Evolutionary conservation across 352 stramenopile genomes (phyloP), one percentile per base, ranked within the genome.

Genomic region (Thalassiosira hispida): DNA sequence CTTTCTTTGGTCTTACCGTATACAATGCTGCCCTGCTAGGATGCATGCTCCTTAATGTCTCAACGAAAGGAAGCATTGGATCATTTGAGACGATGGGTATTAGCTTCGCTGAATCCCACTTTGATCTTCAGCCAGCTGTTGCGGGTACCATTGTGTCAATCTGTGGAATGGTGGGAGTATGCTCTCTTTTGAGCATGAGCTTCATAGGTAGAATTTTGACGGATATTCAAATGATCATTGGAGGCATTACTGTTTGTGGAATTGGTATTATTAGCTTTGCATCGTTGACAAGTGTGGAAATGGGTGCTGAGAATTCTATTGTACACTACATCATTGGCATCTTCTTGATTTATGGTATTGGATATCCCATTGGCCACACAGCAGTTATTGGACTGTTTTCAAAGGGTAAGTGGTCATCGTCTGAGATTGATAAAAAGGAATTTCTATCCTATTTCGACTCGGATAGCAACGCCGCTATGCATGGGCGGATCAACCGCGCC

Each of bases 341-440:
- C 9, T 92, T 94, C 53, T 79, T 94, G 52, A 93, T 95, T 75
- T 96, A 96, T 85, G 76, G 80, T 7, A 74, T 95, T 69, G 93
- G 91, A 35, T 96, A 95, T 82, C 93, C 93, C 25, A 91, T 96
- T 60, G 91, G 92, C 23, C 91, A 96, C 79, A 96, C 91, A 16
- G 93, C 93, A 18, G 84, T 96, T 2, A 94, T 96, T 88, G 92
- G 93, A 35, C 71, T 95, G 14, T 96, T 96, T 80, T 95, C 90
- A 1, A 96, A 96, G 82, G 90, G 86, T 91, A 77, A 80, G 83
- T 88, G 1, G 16, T 53, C 22, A 49, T 55, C 11, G 42, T 56
- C 47, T 75, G 20, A 23, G 56, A 64, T 59, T n/a, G n/a, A n/a
- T n/a, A n/a, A n/a, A n/a, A n/a, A n/a, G n/a, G n/a, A n/a, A n/a